Evolutionary conservation across 306 rosid genomes (phyloP), one percentile per base, ranked within the genome.

Genomic region (Ceratonia siliqua): DNA sequence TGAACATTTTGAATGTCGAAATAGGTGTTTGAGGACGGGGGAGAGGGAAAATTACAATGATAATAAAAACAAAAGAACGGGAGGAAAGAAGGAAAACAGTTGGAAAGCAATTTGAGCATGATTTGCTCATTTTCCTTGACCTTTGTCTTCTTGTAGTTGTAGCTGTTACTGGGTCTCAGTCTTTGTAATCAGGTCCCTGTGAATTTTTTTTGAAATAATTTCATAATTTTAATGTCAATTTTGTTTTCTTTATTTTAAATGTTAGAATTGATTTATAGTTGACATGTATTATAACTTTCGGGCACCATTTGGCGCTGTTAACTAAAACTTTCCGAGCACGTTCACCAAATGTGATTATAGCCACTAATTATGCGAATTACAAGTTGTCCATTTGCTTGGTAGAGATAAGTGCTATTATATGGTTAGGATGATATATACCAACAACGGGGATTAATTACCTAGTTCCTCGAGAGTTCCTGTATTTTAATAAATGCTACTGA

Each of bases 101-200:
- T 77, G 76, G 78, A 59, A 64, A 76, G 80, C 74, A 55, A 21
- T 67, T 63, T 48, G 88, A 78, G 87, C 83, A 45, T 46, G 73
- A 70, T 77, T 50, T 65, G 85, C 68, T 73, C 71, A 25, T 35
- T 49, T 80, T 69, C 67, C 82, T 67, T 39, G 76, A 74, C 78
- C 77, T 59, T 70, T 18, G 59, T 71, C 76, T 59, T 84, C 67
- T 64, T 76, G 75, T 63, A 72, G 59, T 75, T 68, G 72, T 70
- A 7, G 43, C 35, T 33, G 42, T 33, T 81, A 79, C 42, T 49
- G 22, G 36, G 46, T 53, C 73, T 72, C 61, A 50, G 83, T 82
- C 62, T 54, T 39, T 63, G 68, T 58, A 67, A 49, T 71, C 68
- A 67, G 85, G 35, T 68, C 46, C 61, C 50, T 66, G 83, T 71